Evolutionary conservation across 257 asterid genomes (phyloP), one percentile per base, ranked within the genome.

Genomic region (Solanum piurae): DNA sequence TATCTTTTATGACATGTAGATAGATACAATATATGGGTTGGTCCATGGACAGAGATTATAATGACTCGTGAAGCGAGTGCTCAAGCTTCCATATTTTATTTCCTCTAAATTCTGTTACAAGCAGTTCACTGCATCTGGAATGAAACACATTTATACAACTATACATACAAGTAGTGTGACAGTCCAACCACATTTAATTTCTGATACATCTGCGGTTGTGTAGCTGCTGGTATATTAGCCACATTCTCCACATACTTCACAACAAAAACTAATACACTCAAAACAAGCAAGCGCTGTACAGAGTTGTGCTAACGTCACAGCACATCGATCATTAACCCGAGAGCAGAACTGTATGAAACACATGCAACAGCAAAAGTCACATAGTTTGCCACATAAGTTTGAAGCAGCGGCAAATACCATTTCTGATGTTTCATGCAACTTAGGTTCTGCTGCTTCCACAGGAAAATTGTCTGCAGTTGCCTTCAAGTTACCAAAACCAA

Each of bases 231-330:
- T 33, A 85, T 9, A 68, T n/a, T 38, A 85, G 44, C 20, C 25
- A 37, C 87, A 68, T 11, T 85, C 79, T 85, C 71, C 88, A 88
- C 98, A 96, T 80, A 96, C 69, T 37, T 95, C 99, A 84, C 90
- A 89, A 75, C 99, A 96, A 58, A 93, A 76, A 6, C 88, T 84
- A 27, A 96, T 82, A 93, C 97, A 96, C 88, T 86, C 98, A 18
- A 93, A 96, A 83, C 99, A 96, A 4, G 98, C 98, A 42, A 95
- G 93, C 20, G 91, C 91, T 2, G 98, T 75, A 79, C 99, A 95
- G 44, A 96, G 91, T 92, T 96, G 99, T 18, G 98, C 79, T 12
- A 91, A 49, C 83, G 92, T 93, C 71, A 94, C 80, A 5, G 95
- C 95, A 64, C 98, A 95, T 83, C 91, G 96, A 92, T 96, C 98